Evolutionary conservation across 257 asterid genomes (phyloP).

Genomic region (Ehretia macrophylla): DNA sequence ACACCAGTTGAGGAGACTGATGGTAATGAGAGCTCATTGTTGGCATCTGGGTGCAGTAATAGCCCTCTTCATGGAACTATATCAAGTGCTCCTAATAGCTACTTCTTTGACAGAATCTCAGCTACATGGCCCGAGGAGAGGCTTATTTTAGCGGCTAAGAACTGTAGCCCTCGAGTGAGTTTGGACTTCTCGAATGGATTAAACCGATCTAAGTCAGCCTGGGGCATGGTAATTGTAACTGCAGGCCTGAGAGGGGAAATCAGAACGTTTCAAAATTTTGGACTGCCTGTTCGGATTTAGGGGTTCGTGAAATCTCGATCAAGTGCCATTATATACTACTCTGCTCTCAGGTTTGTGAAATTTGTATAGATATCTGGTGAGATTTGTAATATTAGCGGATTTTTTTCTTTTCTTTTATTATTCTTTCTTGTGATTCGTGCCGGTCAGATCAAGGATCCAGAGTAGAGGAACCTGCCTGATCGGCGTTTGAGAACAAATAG

Average conservation of each 20-base stretch:
- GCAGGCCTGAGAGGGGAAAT: slow-evolving; percentile 93
- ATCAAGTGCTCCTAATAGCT: slow-evolving; percentile 49
- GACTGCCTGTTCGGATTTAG: slow-evolving; percentile 69
- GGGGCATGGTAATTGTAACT: slow-evolving; percentile 92
- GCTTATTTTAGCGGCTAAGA: slow-evolving; percentile 44
- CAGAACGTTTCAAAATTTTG: slow-evolving; percentile 86
- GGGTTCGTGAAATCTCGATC: no score
- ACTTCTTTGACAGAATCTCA: slow-evolving; percentile 70
- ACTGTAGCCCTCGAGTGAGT: slow-evolving; percentile 61
- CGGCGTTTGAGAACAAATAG: no score
- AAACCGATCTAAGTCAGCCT: slow-evolving; percentile 39
- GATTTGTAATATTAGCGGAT: slow-evolving; percentile 47
- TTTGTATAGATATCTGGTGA: slow-evolving; percentile 70
- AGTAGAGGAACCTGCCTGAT: no score
- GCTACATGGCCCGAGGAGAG: slow-evolving; percentile 96
- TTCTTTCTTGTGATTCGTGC: no score
- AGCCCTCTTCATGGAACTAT: slow-evolving; percentile 60
- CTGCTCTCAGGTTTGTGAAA: slow-evolving; percentile 18
- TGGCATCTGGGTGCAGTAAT: not conserved
- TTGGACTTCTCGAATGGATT: slow-evolving; percentile 53
- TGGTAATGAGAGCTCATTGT: slow-evolving; percentile 4
- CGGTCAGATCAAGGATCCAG: no score
- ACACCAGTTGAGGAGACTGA: slow-evolving; percentile 55
- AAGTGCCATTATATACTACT: no score
- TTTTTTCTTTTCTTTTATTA: slow-evolving; percentile 4